Evolutionary conservation across 257 asterid genomes (phyloP), one percentile per base, ranked within the genome.

Genomic region (Osmanthus fragrans): DNA sequence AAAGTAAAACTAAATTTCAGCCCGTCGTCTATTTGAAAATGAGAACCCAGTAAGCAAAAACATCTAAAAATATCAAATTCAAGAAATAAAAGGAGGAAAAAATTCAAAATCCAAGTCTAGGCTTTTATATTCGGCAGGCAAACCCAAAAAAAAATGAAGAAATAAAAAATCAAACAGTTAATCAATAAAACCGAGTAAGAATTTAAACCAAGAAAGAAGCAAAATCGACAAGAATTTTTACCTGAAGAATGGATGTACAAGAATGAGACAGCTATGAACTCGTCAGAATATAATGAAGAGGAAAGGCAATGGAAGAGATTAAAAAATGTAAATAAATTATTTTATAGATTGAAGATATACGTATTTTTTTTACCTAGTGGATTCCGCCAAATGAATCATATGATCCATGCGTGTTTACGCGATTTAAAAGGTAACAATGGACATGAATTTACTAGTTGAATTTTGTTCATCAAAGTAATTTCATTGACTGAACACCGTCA

Each of bases 361-460:
- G 76, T 7, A 36, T 42, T 66, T 70, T 25, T 25, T 40, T 73
- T 67, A 76, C 91, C 89, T 87, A 75, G 89, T 64, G 54, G 80
- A 81, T 73, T 73, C 82, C 85, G 79, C 39, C 81, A 29, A 74
- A 64, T 72, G 76, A 75, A 70, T n/a, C 54, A 39, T 71, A 33
- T 45, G 71, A 77, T 70, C 58, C 47, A 60, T 58, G 47, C n/a
- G 64, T 58, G 71, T 18, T 40, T 67, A 12, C 11, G 19, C 29
- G 1, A 4, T 12, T 23, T 25, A 25, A 25, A 25, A 37, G 5
- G 7, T 33, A 33, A 4, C 4, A 5, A 5, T 36, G 10, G 40
- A 36, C 10, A 36, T 6, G 5, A 36, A 0, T 36, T 36, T 36
- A 6, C 39, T 0, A 36, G 39, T 36, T 36, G 7, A 36, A 36